Evolutionary conservation across 1,284 basidiomycete genomes (phyloP).

Genomic region (Pyrrhoderma lamaoense): DNA sequence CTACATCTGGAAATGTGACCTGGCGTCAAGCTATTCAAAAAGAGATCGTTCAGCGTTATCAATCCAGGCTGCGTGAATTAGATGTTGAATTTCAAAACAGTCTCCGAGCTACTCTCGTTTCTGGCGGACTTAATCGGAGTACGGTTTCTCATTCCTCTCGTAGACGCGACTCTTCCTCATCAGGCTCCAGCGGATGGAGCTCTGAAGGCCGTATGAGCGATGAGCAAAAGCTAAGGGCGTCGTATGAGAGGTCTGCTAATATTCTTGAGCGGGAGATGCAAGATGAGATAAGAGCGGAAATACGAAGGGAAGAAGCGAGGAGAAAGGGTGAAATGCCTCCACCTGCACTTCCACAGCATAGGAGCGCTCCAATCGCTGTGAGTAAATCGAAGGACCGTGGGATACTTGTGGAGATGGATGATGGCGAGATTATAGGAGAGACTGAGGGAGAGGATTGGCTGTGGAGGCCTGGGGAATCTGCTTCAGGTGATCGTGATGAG

Average conservation of each 20-base stretch:
- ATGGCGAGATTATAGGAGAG: neutral
- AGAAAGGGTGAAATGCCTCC: neutral
- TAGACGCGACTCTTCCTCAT: conserved; percentile 9
- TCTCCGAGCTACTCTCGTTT: conserved; percentile 1
- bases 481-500: neutral
- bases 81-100: neutral
- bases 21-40: conserved; percentile 5
- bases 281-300: conserved; percentile 7
- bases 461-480: conserved; percentile 12
- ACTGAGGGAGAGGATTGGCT: conserved; percentile 12
- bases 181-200: neutral
- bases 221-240: conserved; percentile 3
- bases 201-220: conserved; percentile 4
- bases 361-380: neutral
- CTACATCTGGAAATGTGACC: neutral
- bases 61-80: neutral
- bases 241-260: neutral
- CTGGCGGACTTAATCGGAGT: neutral
- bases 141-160: neutral
- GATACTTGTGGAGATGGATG: conserved; percentile 10
- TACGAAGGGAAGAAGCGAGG: conserved; percentile 5
- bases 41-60: neutral
- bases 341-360: neutral
- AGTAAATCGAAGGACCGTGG: conserved; percentile 1
- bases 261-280: conserved; percentile 5